Conservation (phyloP, 768 basidiomycete genomes). For the Sporobolomyces pararoseus region DNA sequence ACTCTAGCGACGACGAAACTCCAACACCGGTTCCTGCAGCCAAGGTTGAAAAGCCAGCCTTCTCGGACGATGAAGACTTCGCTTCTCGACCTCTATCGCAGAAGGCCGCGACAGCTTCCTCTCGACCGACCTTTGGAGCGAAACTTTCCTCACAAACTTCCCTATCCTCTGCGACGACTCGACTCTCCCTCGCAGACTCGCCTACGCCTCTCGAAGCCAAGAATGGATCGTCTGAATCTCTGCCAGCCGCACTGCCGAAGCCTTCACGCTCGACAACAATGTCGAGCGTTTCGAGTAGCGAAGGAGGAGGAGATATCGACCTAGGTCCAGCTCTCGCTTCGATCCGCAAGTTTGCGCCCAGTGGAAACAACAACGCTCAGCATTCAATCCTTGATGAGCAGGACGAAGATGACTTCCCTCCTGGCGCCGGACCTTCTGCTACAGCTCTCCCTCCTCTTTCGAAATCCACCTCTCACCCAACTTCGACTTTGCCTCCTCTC, state of each 20-base stretch:
- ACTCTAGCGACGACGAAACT: conserved; percentile 38
- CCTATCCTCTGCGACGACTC: not conserved
- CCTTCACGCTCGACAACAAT: conserved; percentile 1
- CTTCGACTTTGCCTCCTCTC: not conserved
- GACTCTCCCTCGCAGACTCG: not conserved
- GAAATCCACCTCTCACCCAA: not conserved
- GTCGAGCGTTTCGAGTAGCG: not conserved
- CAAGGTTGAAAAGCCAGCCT: conserved; percentile 1
- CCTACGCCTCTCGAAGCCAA: not conserved
- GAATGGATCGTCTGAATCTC: not conserved
- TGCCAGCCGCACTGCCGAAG: not conserved
- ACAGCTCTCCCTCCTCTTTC: not conserved
- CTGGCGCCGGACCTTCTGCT: not conserved
- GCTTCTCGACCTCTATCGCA: not conserved
- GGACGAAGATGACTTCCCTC: conserved; percentile 17
- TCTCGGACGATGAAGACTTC: conserved; percentile 34
- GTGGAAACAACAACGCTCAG: not conserved
- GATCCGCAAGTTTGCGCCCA: conserved; percentile 38
- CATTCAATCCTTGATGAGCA: not conserved
- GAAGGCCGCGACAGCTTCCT: not conserved
- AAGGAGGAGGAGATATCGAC: conserved; percentile 35
- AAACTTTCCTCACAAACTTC: not conserved
- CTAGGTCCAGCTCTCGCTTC: conserved; percentile 38
- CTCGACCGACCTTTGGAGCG: not conserved
- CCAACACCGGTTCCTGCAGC: not conserved